These are phyloP conservation scores for Cercophora newfieldiana DNA, from an alignment of 495 filamentous ascomycete species.

Conservation along the genomic window DNA sequence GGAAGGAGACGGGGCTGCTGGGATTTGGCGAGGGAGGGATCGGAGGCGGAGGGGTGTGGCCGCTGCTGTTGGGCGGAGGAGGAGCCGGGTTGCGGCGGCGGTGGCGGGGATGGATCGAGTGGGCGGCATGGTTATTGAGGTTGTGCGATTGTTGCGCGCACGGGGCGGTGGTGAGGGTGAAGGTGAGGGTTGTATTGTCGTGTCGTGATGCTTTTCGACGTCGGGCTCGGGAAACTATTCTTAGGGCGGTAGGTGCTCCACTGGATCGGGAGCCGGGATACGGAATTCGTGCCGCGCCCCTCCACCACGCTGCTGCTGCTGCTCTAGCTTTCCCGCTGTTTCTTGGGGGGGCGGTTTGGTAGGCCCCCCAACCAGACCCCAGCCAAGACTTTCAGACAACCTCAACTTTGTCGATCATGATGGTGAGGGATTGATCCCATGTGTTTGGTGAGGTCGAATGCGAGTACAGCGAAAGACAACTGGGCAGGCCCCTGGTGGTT, in stretches of 20 bases:
- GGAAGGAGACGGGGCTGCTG: neutral
- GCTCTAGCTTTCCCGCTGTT: neutral
- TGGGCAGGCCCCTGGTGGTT: no score
- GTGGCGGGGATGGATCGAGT: neutral
- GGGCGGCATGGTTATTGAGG: neutral
- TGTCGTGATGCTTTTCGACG: neutral
- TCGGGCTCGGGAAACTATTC: conserved; percentile 2
- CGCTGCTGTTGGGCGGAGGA: neutral
- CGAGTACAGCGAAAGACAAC: no score
- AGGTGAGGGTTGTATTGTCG: conserved; percentile 2
- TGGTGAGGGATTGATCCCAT: no score
- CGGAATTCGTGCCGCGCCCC: neutral
- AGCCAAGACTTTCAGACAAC: neutral
- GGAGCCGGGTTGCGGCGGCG: neutral
- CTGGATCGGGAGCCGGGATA: neutral
- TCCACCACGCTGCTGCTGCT: neutral
- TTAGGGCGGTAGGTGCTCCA: neutral
- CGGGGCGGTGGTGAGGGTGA: neutral
- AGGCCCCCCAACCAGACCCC: neutral
- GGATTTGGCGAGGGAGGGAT: no score
- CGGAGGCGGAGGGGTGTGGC: neutral
- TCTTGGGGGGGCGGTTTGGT: neutral
- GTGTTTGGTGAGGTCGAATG: neutral
- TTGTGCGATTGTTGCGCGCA: neutral
- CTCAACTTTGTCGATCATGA: neutral